Evolutionary conservation across 192 early-diverging fungal genomes (phyloP).

Genomic region (Coemansia asiatica): DNA sequence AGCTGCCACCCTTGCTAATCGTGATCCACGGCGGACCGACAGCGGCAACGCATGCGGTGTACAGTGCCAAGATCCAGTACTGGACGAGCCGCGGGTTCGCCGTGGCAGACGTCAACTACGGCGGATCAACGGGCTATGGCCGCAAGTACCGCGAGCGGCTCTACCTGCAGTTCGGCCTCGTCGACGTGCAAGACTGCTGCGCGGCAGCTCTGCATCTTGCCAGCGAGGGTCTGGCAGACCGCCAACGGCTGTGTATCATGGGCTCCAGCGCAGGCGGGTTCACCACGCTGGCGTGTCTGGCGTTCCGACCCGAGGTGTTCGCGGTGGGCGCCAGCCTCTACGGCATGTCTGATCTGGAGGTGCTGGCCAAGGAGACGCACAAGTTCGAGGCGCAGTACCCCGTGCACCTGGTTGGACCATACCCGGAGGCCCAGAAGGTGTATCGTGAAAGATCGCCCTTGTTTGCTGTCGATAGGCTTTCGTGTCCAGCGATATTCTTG

Average conservation of each 20-base stretch:
- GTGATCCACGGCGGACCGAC: constrained; percentile 77
- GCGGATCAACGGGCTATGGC: constrained; percentile 75
- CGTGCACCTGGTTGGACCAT: constrained; percentile 62
- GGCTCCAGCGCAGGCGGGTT: constrained; percentile 73
- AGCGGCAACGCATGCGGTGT: constrained; percentile 26
- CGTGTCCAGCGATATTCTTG: constrained; percentile 68
- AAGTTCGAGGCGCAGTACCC: constrained; percentile 74
- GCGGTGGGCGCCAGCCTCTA: constrained; percentile 68
- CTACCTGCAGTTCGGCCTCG: constrained; percentile 67
- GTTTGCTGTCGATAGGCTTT: constrained; percentile 59
- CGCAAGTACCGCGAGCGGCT: constrained; percentile 73
- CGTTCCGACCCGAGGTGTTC: constrained; percentile 72
- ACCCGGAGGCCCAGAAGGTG: constrained; percentile 56
- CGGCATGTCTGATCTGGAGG: constrained; percentile 71
- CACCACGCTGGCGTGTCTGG: constrained; percentile 63
- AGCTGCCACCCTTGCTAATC: constrained; percentile 69
- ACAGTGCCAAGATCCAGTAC: constrained; percentile 62
- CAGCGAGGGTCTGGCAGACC: constrained; percentile 59
- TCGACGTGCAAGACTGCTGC: constrained; percentile 78
- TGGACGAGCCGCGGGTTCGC: constrained; percentile 80
- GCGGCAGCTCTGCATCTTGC: constrained; percentile 67
- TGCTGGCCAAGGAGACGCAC: constrained; percentile 72
- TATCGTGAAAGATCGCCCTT: constrained; percentile 69
- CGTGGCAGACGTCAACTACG: constrained; percentile 74
- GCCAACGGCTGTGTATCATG: constrained; percentile 62